Base-by-base conservation (phyloP, 2,329 filamentous ascomycete species). In the Calycina marina region DNA sequence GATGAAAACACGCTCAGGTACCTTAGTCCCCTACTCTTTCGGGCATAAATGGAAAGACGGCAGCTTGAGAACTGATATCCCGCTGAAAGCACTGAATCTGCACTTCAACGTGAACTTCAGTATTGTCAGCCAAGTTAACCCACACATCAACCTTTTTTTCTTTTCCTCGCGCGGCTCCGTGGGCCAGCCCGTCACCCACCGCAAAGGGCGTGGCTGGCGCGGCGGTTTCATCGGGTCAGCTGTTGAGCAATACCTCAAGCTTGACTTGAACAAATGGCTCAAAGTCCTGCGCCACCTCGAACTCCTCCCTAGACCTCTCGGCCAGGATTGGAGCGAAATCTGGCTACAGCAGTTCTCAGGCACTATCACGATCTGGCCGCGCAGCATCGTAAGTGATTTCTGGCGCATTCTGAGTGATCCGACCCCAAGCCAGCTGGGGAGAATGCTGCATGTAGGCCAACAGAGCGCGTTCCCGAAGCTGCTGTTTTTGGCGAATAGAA, bases 11-110 rank as follows among this genome's bases (percentile, higher is more conserved):
- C 64, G 67, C 12, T 71, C 85, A 38, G 86, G 85, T 1, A 74
- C 65, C 2, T 63, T 98, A 4, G 72, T 74, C 1, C 90, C 90
- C 0, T 98, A 93, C 56, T 92, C 83, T 1, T 98, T 98, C 51
- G 90, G 90, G 0, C 86, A 96, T 62, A 96, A 96, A 59, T 98
- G 90, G 90, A 98, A 98, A 57, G 90, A 98, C 53, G 90, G 90
- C 32, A 90, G 80, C 45, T 60, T 98, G 34, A 72, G 90, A 22
- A 98, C 90, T 1, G 90, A 98, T 50, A 94, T 98, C 16, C 90
- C 90, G 0, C 72, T 98, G 49, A 90, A 88, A 56, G 80, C 86
- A 2, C 66, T 98, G 31, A 96, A 98, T 54, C 66, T 93, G 1
- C 84, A 96, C 52, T 98, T 98, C 63, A 96, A 96, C 54, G 90